Evolutionary conservation across 345 rosid genomes (phyloP).

Genomic region (Xanthoceras sorbifolium): DNA sequence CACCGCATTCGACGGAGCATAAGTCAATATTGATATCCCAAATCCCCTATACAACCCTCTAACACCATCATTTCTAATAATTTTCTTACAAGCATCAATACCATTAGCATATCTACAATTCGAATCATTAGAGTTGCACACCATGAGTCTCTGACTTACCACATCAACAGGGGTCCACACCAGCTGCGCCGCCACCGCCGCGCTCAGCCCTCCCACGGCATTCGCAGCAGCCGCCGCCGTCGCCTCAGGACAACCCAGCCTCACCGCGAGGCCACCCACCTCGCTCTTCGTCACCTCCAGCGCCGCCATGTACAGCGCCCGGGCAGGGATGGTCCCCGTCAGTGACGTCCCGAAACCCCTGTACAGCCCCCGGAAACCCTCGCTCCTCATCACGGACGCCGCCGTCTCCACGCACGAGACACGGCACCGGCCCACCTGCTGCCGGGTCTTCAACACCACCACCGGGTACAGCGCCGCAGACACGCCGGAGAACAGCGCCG

Average conservation of each 20-base stretch:
- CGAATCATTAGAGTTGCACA: constrained; percentile 47
- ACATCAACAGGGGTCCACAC: constrained; percentile 98
- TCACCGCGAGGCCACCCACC: constrained; percentile 67
- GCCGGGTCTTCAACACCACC: constrained; percentile 82
- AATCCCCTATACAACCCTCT: constrained; percentile 87
- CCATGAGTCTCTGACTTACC: constrained; percentile 93
- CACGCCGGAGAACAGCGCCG: constrained; percentile 86
- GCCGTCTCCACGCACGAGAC: constrained; percentile 58
- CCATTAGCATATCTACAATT: constrained; percentile 72
- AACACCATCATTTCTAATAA: constrained; percentile 56
- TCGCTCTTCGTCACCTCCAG: constrained; percentile 86
- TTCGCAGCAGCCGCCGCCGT: constrained; percentile 70
- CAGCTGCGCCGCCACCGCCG: constrained; percentile 92
- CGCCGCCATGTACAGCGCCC: constrained; percentile 86
- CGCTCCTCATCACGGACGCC: constrained; percentile 53
- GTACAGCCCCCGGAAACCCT: constrained; percentile 78
- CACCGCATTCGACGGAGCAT: constrained; percentile 82
- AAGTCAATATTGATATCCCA: constrained; percentile 79
- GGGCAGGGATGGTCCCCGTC: constrained; percentile 91
- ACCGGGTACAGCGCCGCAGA: constrained; percentile 80
- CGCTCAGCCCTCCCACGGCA: constrained; percentile 78
- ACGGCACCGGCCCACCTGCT: constrained; percentile 68
- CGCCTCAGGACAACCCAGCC: constrained; percentile 70
- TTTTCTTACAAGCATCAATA: constrained; percentile 72
- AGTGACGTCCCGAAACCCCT: constrained; percentile 90